These are phyloP conservation scores for Fusarium pseudoanthophilum DNA, from an alignment of 2,329 filamentous ascomycete species.

Conservation along the genomic window DNA sequence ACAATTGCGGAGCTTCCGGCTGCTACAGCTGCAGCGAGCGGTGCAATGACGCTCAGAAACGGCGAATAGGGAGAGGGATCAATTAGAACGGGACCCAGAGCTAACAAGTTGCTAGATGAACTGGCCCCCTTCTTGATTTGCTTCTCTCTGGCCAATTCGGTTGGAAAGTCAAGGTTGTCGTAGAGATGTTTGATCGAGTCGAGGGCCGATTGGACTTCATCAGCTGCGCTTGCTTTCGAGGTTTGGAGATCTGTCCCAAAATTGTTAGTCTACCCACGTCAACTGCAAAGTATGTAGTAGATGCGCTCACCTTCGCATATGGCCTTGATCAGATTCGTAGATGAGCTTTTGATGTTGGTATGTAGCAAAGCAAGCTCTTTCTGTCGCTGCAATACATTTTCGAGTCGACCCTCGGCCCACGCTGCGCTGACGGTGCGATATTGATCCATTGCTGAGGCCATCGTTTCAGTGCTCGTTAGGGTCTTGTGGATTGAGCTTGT, in stretches of 20 bases:
- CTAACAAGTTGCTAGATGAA: neutral
- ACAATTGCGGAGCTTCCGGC: neutral
- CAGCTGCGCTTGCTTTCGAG: neutral
- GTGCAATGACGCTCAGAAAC: neutral
- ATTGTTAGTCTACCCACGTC: neutral
- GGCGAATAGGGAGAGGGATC: constrained; percentile 4
- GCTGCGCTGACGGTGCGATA: neutral
- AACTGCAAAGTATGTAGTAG: too few relatives aligned
- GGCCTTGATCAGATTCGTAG: neutral
- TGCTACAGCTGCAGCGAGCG: neutral
- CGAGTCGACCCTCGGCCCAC: neutral
- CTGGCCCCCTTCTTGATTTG: neutral
- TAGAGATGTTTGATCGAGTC: constrained; percentile 5
- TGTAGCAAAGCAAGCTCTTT: constrained; percentile 6
- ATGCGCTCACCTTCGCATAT: neutral
- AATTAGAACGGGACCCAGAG: neutral
- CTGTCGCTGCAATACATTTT: constrained; percentile 8
- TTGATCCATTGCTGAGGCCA: constrained; percentile 57
- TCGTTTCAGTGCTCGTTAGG: constrained; percentile 48
- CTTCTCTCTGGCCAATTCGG: neutral
- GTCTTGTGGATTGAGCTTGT: too few relatives aligned
- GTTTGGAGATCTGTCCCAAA: neutral
- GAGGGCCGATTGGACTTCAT: constrained; percentile 1
- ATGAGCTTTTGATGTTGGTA: neutral
- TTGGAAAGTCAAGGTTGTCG: constrained; percentile 2